These are phyloP conservation scores for Leavenworthia alabamica DNA, from an alignment of 345 rosid species.

Conservation along the genomic window DNA sequence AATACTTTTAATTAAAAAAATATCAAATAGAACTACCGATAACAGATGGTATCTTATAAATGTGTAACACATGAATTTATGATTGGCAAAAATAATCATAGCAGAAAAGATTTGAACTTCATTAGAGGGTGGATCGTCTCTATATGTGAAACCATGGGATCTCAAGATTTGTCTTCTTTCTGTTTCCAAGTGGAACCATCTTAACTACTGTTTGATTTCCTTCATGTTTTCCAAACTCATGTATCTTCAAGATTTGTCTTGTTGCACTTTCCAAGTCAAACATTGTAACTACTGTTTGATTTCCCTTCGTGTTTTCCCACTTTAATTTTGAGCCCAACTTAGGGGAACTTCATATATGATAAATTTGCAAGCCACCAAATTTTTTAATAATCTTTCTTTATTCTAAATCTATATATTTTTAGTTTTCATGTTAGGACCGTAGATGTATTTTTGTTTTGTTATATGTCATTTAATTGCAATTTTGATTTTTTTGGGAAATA, in stretches of 20 bases:
- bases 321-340: neutral
- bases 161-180: conserved; percentile 14
- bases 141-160: conserved; percentile 13
- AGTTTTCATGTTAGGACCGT: neutral
- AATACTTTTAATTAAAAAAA: neutral
- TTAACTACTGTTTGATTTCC: conserved; percentile 22
- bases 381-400: neutral
- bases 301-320: conserved; percentile 10
- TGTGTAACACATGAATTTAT: neutral
- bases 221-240: neutral
- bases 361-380: neutral
- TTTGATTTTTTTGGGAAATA: neutral
- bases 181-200: conserved; percentile 14
- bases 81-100: conserved; percentile 4
- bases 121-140: conserved; percentile 16
- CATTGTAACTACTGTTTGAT: conserved; percentile 26
- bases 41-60: neutral
- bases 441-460: neutral
- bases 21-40: neutral
- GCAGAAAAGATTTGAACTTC: conserved; percentile 8
- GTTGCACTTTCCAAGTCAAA: conserved; percentile 24
- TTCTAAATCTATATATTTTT: neutral
- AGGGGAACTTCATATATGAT: neutral
- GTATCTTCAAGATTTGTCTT: conserved; percentile 18
- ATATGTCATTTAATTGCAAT: neutral